phyloP scores from a whole-genome alignment of 1,139 yeast genomes.

The Zygoascus meyerae region DNA sequence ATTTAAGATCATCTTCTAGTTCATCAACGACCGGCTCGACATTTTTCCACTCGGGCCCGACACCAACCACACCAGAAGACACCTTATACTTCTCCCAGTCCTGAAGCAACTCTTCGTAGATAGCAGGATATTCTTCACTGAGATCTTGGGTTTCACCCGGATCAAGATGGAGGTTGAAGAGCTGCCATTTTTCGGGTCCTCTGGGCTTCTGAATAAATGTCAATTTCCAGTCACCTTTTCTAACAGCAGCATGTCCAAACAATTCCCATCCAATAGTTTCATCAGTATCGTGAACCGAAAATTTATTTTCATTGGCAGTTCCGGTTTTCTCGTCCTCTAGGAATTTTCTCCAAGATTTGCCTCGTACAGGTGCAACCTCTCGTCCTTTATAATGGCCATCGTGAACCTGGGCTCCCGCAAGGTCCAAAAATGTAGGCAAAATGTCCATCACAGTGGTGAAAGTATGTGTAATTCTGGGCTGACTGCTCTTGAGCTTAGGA shows the following conservation, averaged over 20 bases:
- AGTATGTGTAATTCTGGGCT: conserved; percentile 34
- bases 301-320: conserved; percentile 5
- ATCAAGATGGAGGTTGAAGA: conserved; percentile 41
- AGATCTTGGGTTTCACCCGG: conserved; percentile 47
- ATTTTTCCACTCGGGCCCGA: conserved; percentile 16
- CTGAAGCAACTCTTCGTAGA: conserved; percentile 38
- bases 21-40: conserved; percentile 15
- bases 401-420: conserved; percentile 45
- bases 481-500: conserved; percentile 12
- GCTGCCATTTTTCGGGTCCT: conserved; percentile 48
- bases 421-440: conserved; percentile 47
- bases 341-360: conserved; percentile 37
- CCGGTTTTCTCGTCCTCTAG: conserved; percentile 11
- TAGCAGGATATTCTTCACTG: conserved; percentile 33
- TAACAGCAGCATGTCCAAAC: conserved; percentile 50
- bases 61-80: conserved; percentile 48
- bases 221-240: conserved; percentile 48
- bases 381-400: conserved; percentile 34
- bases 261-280: conserved; percentile 55
- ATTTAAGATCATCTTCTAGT: conserved; percentile 20
- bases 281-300: conserved; percentile 38
- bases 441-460: conserved; percentile 56
- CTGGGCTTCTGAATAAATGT: conserved; percentile 45
- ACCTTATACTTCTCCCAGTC: conserved; percentile 52
- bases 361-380: conserved; percentile 39